phyloP scores from a whole-genome alignment of 805 yeast genomes.

The Candida parachauliodes region DNA sequence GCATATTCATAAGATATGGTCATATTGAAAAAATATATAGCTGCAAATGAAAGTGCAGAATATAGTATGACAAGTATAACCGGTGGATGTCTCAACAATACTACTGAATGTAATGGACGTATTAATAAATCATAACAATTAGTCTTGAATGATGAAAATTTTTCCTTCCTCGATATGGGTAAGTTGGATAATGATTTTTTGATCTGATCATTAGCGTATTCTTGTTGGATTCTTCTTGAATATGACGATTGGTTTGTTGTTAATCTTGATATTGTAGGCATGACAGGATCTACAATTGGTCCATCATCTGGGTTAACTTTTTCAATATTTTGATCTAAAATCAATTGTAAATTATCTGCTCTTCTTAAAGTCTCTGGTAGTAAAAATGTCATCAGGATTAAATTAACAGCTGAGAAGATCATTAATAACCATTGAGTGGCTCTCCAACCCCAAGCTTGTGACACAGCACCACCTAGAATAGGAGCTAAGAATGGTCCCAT shows the following conservation, averaged over 20 bases:
- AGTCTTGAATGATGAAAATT: slow-evolving; percentile 15
- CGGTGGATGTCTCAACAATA: slow-evolving; percentile 68
- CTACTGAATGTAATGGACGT: slow-evolving; percentile 60
- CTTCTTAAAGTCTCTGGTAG: slow-evolving; percentile 79
- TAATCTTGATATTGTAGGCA: slow-evolving; percentile 36
- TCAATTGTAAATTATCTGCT: slow-evolving; percentile 54
- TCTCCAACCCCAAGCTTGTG: slow-evolving; percentile 77
- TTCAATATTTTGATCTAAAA: slow-evolving; percentile 5
- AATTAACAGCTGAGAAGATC: slow-evolving; percentile 56
- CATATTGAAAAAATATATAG: slow-evolving; percentile 71
- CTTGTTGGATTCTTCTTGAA: slow-evolving; percentile 24
- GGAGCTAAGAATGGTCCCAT: slow-evolving; percentile 81
- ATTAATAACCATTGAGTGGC: slow-evolving; percentile 85
- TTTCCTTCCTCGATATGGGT: not conserved
- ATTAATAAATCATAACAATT: slow-evolving; percentile 46
- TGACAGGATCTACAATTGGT: slow-evolving; percentile 35
- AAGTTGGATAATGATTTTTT: slow-evolving; percentile 9
- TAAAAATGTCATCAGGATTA: slow-evolving; percentile 46
- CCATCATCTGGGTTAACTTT: slow-evolving; percentile 18
- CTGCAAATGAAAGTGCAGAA: slow-evolving; percentile 69
- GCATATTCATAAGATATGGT: slow-evolving; percentile 63
- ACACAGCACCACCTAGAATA: slow-evolving; percentile 70
- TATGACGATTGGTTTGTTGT: slow-evolving; percentile 31
- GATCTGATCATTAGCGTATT: slow-evolving; percentile 20
- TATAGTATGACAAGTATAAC: slow-evolving; percentile 62